Percentiles rank a stretch among this genome's conserved stretches.
phyloP scores from a whole-genome alignment of 2,329 filamentous ascomycete species.

The Diaporthe sp. region DNA sequence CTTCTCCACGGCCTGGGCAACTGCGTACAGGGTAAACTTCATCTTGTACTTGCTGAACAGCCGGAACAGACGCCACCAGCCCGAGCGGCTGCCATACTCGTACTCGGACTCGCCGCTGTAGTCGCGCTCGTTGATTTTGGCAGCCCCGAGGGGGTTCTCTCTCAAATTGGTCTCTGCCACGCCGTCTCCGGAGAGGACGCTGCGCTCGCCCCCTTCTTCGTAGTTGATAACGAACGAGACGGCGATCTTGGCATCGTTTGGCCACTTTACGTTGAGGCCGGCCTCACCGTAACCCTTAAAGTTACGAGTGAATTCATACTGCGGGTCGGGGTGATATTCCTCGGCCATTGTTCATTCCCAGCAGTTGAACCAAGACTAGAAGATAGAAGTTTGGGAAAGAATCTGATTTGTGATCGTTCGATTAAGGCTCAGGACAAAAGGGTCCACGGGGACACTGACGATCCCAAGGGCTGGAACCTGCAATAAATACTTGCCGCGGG shows the following conservation, averaged over 20 bases:
- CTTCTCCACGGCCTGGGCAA: constrained; percentile 62
- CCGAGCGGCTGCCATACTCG: constrained; percentile 64
- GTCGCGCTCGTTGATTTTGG: constrained; percentile 58
- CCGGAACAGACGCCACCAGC: constrained; percentile 64
- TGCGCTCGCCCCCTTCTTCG: constrained; percentile 57
- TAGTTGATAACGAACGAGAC: constrained; percentile 62
- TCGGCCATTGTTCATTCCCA: constrained; percentile 5
- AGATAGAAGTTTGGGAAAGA: too few species aligned
- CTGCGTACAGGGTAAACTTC: constrained; percentile 66
- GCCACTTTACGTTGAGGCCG: constrained; percentile 55
- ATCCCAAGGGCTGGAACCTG: too few species aligned
- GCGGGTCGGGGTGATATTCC: constrained; percentile 41
- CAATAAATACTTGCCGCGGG: neutral
- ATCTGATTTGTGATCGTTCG: too few species aligned
- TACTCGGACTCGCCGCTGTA: constrained; percentile 64
- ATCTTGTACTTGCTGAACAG: constrained; percentile 63
- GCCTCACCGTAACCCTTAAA: constrained; percentile 58
- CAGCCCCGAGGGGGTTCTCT: constrained; percentile 55
- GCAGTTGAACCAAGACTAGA: accelerated
- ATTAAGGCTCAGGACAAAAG: accelerated
- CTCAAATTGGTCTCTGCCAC: constrained; percentile 54
- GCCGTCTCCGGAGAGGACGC: constrained; percentile 55
- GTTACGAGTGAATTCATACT: constrained; percentile 50
- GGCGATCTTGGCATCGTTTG: constrained; percentile 58
- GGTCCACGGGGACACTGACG: too few species aligned